phyloP scores from a whole-genome alignment of 176 grass and related monocot species.

The Phyllostachys edulis region DNA sequence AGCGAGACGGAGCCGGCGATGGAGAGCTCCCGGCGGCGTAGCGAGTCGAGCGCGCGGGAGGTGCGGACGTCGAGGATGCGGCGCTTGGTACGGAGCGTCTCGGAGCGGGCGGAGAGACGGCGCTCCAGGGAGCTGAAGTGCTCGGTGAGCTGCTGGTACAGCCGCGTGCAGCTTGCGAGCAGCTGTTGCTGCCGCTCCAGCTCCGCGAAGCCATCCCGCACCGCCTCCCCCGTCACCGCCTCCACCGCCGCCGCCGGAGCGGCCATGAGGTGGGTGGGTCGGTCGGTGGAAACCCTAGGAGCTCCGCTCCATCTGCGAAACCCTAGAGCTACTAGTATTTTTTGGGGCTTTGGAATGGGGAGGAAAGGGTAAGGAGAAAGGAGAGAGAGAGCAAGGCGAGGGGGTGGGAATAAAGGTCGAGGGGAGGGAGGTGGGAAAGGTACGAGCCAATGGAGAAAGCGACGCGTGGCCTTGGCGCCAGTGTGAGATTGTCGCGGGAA shows the following conservation, averaged over 20 bases:
- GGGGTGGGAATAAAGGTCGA: background rate
- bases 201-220: slow-evolving; percentile 67
- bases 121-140: slow-evolving; percentile 71
- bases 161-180: slow-evolving; percentile 60
- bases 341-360: background rate
- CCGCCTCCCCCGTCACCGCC: slow-evolving; percentile 25
- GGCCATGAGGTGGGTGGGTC: slow-evolving; percentile 22
- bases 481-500: slow-evolving; percentile 8
- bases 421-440: too few species aligned
- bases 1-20: slow-evolving; percentile 55
- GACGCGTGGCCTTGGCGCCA: background rate
- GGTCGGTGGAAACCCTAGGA: slow-evolving; percentile 10
- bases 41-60: slow-evolving; percentile 48
- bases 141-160: slow-evolving; percentile 76
- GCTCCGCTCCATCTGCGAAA: slow-evolving; percentile 8
- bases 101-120: slow-evolving; percentile 51
- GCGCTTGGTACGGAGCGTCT: slow-evolving; percentile 58
- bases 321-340: slow-evolving; percentile 40
- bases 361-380: slow-evolving; percentile 3
- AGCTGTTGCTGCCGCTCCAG: slow-evolving; percentile 82
- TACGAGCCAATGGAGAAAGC: background rate
- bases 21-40: slow-evolving; percentile 61
- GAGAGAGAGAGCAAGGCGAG: background rate
- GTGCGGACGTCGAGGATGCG: slow-evolving; percentile 48
- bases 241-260: slow-evolving; percentile 19